A percentile compares a stretch with the other conserved stretches of the same genome.
Evolutionary conservation across 306 rosid species (phyloP).

Genomic region (Vicia sativa): DNA sequence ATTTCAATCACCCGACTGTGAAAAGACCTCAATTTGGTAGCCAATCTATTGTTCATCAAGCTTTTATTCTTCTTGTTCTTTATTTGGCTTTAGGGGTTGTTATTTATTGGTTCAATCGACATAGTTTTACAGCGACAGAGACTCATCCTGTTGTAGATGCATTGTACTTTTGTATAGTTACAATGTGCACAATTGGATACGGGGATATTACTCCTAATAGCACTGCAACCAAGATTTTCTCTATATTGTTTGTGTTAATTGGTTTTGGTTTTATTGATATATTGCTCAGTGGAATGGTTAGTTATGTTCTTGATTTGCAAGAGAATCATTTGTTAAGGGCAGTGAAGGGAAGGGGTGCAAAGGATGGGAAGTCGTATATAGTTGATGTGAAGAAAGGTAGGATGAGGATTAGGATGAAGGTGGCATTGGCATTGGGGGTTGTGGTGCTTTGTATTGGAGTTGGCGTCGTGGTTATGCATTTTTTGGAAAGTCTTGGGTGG

Average conservation of each 20-base stretch:
- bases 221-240: constrained; percentile 74
- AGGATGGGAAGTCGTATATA: constrained; percentile 61
- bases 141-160: constrained; percentile 94
- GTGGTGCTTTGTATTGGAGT: constrained; percentile 85
- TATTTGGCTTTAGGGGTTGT: constrained; percentile 74
- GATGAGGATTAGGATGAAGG: constrained; percentile 98
- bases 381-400: constrained; percentile 96
- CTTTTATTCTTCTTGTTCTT: constrained; percentile 58
- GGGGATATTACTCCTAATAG: constrained; percentile 89
- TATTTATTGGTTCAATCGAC: constrained; percentile 76
- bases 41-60: constrained; percentile 66
- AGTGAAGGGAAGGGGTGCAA: constrained; percentile 59
- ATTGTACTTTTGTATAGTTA: constrained; percentile 86
- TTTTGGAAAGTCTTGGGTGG: constrained; percentile 83
- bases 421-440: constrained; percentile 86
- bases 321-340: constrained; percentile 72
- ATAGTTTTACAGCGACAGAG: constrained; percentile 55
- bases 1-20: constrained; percentile 37
- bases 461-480: constrained; percentile 86
- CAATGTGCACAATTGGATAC: constrained; percentile 97
- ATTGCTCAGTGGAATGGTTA: constrained; percentile 87
- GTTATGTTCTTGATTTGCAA: constrained; percentile 89
- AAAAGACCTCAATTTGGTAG: constrained; percentile 59
- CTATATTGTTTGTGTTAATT: constrained; percentile 79
- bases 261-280: constrained; percentile 95